Percentiles rank a stretch among this genome's conserved stretches.
Evolutionary conservation across 306 rosid genomes (phyloP).

Genomic region (Trifolium fragiferum): DNA sequence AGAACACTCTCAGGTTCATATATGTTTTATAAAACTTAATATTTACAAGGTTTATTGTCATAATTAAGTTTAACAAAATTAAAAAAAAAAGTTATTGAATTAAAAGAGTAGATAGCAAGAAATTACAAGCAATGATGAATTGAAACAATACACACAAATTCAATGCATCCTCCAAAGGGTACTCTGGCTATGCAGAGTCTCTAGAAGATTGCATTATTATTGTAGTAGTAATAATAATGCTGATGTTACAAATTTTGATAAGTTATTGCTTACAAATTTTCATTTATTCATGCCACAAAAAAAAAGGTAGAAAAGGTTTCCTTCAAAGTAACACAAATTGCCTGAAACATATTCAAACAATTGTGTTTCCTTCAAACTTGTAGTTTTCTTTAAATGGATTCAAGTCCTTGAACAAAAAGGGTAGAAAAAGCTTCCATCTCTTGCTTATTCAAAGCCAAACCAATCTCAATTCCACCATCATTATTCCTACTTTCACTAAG

Average conservation of each 20-base stretch:
- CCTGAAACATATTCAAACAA: neutral
- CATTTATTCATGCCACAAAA: neutral
- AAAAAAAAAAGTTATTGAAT: too few species aligned
- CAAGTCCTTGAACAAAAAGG: constrained; percentile 30
- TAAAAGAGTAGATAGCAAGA: too few species aligned
- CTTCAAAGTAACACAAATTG: neutral
- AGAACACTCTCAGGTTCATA: neutral
- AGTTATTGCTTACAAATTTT: neutral
- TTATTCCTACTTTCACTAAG: constrained; percentile 29
- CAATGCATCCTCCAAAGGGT: too few species aligned
- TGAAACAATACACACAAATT: too few species aligned
- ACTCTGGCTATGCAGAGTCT: neutral
- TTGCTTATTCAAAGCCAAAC: constrained; percentile 21
- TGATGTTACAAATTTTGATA: neutral
- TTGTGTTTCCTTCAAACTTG: neutral
- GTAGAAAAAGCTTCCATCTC: constrained; percentile 40
- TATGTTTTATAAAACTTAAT: neutral
- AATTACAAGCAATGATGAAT: too few species aligned
- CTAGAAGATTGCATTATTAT: neutral
- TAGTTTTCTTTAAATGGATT: neutral
- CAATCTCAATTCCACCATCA: constrained; percentile 46
- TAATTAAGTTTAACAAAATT: too few species aligned
- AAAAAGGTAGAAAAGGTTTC: neutral
- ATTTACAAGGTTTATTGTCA: too few species aligned
- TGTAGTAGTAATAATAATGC: too few species aligned